phyloP scores from a whole-genome alignment of 352 stramenopile genomes.

The Phytopythium mirpurense region DNA sequence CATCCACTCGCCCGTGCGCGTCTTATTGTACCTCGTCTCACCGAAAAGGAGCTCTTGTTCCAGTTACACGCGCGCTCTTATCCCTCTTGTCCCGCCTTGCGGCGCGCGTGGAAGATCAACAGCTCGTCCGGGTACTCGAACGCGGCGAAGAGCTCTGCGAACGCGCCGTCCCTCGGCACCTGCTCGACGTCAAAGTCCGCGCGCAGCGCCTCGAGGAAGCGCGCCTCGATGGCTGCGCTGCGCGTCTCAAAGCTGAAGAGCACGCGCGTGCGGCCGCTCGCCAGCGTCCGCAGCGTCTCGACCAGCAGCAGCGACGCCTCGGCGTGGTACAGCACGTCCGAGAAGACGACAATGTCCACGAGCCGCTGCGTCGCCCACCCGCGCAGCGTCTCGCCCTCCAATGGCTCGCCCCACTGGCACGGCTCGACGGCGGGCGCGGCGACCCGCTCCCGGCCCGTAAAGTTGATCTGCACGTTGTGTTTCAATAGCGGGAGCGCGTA shows the following conservation, averaged over 20 bases:
- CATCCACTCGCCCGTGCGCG: no score
- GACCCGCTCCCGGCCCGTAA: conserved; percentile 5
- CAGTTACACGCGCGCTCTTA: not conserved
- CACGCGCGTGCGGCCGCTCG: conserved; percentile 20
- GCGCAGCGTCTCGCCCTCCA: conserved; percentile 14
- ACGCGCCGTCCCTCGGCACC: conserved; percentile 12
- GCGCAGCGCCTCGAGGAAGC: conserved; percentile 27
- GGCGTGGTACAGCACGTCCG: conserved; percentile 45
- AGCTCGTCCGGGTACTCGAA: conserved; percentile 40
- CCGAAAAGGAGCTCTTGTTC: not conserved
- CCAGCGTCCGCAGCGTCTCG: conserved; percentile 24
- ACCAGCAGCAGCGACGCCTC: conserved; percentile 30
- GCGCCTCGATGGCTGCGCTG: conserved; percentile 29
- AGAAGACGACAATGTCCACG: conserved; percentile 39
- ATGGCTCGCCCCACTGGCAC: conserved; percentile 34
- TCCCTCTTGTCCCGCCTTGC: conserved; percentile 7
- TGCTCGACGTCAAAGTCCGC: conserved; percentile 21
- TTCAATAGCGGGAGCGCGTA: conserved; percentile 42
- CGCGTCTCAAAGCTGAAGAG: conserved; percentile 45
- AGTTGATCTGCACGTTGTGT: conserved; percentile 47
- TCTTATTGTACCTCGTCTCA: not conserved
- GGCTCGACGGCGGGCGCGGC: conserved; percentile 21
- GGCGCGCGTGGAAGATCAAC: conserved; percentile 32
- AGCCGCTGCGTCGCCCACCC: conserved; percentile 14
- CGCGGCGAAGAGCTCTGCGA: conserved; percentile 16